phyloP scores from a whole-genome alignment of 805 yeast species.

The Candida gorgasii region DNA sequence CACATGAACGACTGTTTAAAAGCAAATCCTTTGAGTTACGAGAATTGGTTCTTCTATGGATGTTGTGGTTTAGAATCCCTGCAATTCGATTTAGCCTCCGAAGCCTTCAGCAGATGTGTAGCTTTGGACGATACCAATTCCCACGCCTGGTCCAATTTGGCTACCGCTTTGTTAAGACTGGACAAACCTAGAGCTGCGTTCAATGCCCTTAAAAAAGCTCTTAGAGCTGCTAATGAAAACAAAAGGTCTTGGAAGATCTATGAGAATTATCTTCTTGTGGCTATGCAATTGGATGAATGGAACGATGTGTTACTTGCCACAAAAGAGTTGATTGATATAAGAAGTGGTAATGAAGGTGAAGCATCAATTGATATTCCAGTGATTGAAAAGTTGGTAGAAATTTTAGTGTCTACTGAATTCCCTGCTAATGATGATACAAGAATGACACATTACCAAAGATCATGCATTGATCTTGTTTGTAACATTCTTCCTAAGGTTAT shows the following conservation, averaged over 20 bases:
- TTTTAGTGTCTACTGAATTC: constrained; percentile 55
- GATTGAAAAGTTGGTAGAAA: constrained; percentile 69
- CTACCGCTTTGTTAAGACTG: constrained; percentile 68
- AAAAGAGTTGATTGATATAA: constrained; percentile 58
- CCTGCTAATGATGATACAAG: constrained; percentile 39
- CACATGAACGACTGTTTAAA: constrained; percentile 76
- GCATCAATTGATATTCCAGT: constrained; percentile 72
- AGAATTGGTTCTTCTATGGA: constrained; percentile 92
- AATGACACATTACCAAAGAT: constrained; percentile 61
- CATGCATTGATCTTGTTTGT: constrained; percentile 73
- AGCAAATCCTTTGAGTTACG: constrained; percentile 70
- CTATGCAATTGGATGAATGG: constrained; percentile 85
- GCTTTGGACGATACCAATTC: constrained; percentile 78
- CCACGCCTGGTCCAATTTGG: constrained; percentile 89
- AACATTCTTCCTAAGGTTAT: constrained; percentile 66
- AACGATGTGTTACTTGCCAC: constrained; percentile 79
- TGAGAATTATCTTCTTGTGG: constrained; percentile 83
- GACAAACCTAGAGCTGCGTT: constrained; percentile 77
- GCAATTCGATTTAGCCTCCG: constrained; percentile 77
- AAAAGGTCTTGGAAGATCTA: constrained; percentile 85
- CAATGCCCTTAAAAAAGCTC: constrained; percentile 79
- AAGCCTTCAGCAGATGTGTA: constrained; percentile 90
- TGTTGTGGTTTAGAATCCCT: constrained; percentile 78
- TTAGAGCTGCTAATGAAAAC: constrained; percentile 61
- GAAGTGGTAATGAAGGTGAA: constrained; percentile 59